Evolutionary conservation across 805 yeast species (phyloP).

Genomic region (Schwanniomyces pseudopolymorphus): DNA sequence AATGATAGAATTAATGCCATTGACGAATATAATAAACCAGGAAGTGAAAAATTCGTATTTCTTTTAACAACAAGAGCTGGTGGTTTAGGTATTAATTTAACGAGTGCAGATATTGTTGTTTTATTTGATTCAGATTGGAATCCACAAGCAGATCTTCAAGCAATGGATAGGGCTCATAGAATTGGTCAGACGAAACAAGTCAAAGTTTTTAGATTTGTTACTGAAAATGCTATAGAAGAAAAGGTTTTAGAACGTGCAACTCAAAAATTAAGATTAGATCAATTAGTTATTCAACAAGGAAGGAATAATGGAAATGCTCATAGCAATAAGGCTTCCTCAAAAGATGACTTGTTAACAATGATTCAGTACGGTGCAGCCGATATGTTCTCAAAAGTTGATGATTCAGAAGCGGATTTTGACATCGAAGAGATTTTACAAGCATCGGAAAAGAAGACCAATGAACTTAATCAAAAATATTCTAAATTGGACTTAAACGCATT

Average conservation of each 20-base stretch:
- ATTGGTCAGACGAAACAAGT: conserved; percentile 86
- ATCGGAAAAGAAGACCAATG: conserved; percentile 64
- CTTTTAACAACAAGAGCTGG: conserved; percentile 84
- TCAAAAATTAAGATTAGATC: conserved; percentile 75
- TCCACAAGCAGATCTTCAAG: conserved; percentile 86
- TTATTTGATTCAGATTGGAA: conserved; percentile 84
- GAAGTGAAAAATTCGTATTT: conserved; percentile 68
- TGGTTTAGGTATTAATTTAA: conserved; percentile 82
- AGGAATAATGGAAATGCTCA: conserved; percentile 38
- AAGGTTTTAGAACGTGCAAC: conserved; percentile 80
- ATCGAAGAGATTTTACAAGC: conserved; percentile 59
- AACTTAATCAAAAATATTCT: conserved; percentile 61
- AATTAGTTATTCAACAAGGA: conserved; percentile 80
- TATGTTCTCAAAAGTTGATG: conserved; percentile 42
- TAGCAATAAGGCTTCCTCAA: conserved; percentile 45
- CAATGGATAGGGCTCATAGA: conserved; percentile 88
- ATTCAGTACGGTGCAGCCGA: conserved; percentile 81
- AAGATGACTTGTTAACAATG: conserved; percentile 76
- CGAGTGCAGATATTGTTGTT: conserved; percentile 77
- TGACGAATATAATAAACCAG: conserved; percentile 79
- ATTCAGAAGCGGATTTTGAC: conserved; percentile 48
- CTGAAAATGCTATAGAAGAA: conserved; percentile 83
- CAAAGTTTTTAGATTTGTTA: conserved; percentile 71
- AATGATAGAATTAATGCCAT: conserved; percentile 72
- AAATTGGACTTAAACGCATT: conserved; percentile 73